Evolutionary conservation across 2,329 filamentous ascomycete species (phyloP).

Genomic region (Aspergillus versicolor): DNA sequence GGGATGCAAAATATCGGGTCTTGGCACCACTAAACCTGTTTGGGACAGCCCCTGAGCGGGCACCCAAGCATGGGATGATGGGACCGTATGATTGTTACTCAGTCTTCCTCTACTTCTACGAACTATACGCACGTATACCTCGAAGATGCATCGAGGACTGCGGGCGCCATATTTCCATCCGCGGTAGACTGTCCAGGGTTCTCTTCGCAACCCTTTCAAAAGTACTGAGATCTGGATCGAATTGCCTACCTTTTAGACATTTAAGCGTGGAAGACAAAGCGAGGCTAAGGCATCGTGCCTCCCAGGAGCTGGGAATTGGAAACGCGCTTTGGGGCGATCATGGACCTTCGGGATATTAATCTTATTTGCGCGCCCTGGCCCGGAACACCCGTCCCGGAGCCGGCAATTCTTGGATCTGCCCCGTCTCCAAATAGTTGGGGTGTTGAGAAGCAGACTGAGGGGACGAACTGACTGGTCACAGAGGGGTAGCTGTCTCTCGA

Average conservation of each 20-base stretch:
- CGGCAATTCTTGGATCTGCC: conserved; percentile 2
- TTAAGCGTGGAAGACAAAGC: background rate
- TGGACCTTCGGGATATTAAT: conserved; percentile 1
- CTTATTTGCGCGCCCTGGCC: background rate
- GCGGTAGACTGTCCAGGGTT: background rate
- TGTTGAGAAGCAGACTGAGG: background rate
- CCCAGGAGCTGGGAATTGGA: background rate
- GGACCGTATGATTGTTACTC: background rate
- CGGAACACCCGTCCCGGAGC: conserved; percentile 3
- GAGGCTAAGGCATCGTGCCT: background rate
- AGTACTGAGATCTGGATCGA: background rate
- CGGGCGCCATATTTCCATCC: background rate
- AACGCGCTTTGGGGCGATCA: conserved; percentile 5
- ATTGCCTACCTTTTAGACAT: background rate
- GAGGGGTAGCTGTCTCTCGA: background rate
- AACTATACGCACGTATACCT: too few species aligned
- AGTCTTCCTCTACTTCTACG: background rate
- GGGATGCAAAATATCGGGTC: background rate
- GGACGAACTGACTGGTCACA: conserved; percentile 5
- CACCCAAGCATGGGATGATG: background rate
- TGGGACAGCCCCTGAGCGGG: conserved; percentile 1
- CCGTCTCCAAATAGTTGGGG: background rate
- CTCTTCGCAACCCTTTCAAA: background rate
- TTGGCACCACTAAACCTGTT: background rate
- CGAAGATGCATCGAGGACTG: background rate